Percentiles rank a stretch among this genome's conserved stretches.
These are phyloP conservation scores for Rhodotorula sp. DNA, from an alignment of 1,284 basidiomycete genomes.

Conservation along the genomic window DNA sequence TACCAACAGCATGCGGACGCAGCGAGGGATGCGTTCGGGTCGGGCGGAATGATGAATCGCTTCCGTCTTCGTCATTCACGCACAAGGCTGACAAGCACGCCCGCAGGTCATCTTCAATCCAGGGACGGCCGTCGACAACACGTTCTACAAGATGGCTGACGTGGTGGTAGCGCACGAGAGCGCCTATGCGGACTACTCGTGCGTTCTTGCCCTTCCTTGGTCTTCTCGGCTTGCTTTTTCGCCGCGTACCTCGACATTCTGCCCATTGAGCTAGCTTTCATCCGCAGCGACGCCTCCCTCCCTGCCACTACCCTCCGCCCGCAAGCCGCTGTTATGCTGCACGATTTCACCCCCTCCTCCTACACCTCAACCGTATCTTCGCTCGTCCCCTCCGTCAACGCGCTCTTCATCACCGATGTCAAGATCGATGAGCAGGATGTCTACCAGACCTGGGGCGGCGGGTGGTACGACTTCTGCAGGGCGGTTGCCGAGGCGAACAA, in stretches of 20 bases:
- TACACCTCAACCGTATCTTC: not conserved
- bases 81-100: no score
- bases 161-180: slow-evolving; percentile 19
- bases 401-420: not conserved
- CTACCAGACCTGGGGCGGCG: slow-evolving; percentile 10
- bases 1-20: not conserved
- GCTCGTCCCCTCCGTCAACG: not conserved
- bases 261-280: no score
- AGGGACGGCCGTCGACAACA: not conserved
- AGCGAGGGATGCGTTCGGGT: not conserved
- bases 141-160: not conserved
- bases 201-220: no score
- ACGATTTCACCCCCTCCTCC: slow-evolving; percentile 4
- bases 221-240: no score
- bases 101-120: slow-evolving; percentile 28
- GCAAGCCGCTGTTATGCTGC: slow-evolving; percentile 17
- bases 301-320: not conserved
- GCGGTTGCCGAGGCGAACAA: not conserved
- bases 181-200: not conserved
- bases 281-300: not conserved
- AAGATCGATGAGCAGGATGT: slow-evolving; percentile 3
- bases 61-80: not conserved
- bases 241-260: no score
- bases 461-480: slow-evolving; percentile 18
- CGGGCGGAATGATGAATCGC: not conserved